Percentiles rank a stretch among this genome's conserved stretches.
phyloP scores from a whole-genome alignment of 2,329 filamentous ascomycete species.

The Orbilia ellipsospora region DNA sequence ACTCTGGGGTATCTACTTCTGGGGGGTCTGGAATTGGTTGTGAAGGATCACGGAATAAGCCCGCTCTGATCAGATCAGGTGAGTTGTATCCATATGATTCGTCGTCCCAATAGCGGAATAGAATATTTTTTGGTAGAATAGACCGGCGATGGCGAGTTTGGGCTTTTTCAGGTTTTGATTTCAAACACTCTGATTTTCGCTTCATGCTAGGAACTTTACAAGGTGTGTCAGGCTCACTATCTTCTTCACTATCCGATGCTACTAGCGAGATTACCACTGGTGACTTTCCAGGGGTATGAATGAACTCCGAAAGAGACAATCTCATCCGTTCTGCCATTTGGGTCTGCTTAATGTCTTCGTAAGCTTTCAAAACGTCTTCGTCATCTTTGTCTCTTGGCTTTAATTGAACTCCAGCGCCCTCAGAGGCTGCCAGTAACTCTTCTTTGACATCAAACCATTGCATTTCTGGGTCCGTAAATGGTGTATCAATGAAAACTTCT shows the following conservation, averaged over 20 bases:
- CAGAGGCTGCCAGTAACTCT: conserved; percentile 34
- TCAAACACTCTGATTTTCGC: conserved; percentile 9
- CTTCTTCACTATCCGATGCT: conserved; percentile 24
- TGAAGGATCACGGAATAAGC: conserved; percentile 36
- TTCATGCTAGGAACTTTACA: conserved; percentile 35
- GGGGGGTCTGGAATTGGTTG: conserved; percentile 35
- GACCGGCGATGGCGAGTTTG: not conserved
- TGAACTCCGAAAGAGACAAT: conserved; percentile 22
- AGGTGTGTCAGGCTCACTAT: conserved; percentile 22
- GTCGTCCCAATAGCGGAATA: conserved; percentile 47
- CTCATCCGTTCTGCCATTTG: conserved; percentile 18
- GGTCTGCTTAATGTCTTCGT: conserved; percentile 19
- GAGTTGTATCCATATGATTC: conserved; percentile 50
- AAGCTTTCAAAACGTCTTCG: conserved; percentile 15
- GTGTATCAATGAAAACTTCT: conserved; percentile 38
- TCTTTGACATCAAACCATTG: conserved; percentile 29
- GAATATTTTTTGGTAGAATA: conserved; percentile 24
- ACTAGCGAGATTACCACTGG: conserved; percentile 9
- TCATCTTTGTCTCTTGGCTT: conserved; percentile 26
- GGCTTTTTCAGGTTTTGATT: not conserved
- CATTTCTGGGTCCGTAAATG: conserved; percentile 32
- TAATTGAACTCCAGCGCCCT: conserved; percentile 18
- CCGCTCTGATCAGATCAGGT: conserved; percentile 33
- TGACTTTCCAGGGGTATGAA: conserved; percentile 12
- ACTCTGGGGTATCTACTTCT: conserved; percentile 30